Base-by-base conservation (phyloP, 1,284 basidiomycete genomes). In the Vanrija sp. region DNA sequence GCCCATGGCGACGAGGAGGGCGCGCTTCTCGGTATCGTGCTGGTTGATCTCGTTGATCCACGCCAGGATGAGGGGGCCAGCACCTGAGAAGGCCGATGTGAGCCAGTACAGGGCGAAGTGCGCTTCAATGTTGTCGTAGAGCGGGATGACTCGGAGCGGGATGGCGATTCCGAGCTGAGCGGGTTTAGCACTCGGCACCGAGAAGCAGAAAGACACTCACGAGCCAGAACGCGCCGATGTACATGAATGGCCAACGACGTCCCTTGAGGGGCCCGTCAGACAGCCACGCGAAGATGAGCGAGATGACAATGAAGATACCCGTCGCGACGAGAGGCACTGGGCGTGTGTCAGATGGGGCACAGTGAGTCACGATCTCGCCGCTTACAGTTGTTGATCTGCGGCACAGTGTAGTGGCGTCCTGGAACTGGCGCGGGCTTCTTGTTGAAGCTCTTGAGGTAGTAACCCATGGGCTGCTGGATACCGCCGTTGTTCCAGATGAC, bases 391-490 rank as follows among this genome's bases (percentile, higher is more conserved):
- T 73, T 65, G 53, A 75, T 65, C 51, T 73, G 68, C 6, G 54
- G 38, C 10, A 70, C 60, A 7, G 63, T 54, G 51, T 56, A 69
- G 22, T 45, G 38, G 4, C n/a, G 15, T 0, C 72, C 72, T 4
- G 70, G 69, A 0, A 66, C 65, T 5, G 69, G 67, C 2, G 59
- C 36, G 1, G 59, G 56, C 6, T 55, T 62, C 35, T 45, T 46
- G 55, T 72, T 74, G 67, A 69, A 72, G 39, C 45, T 47, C 51
- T 71, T 71, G 49, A 74, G 65, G 59, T 61, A 74, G 46, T 67
- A 68, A 0, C 62, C 62, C 53, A 73, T 68, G 3, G 69, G 51
- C n/a, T 42, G 27, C 50, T 68, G 66, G 15, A 60, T 50, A 27
- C 45, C 55, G 12, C 54, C 61, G 52, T 69, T 69, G 59, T 62